Base-by-base conservation (phyloP, 345 rosid species). In the Hibiscus trionum region DNA sequence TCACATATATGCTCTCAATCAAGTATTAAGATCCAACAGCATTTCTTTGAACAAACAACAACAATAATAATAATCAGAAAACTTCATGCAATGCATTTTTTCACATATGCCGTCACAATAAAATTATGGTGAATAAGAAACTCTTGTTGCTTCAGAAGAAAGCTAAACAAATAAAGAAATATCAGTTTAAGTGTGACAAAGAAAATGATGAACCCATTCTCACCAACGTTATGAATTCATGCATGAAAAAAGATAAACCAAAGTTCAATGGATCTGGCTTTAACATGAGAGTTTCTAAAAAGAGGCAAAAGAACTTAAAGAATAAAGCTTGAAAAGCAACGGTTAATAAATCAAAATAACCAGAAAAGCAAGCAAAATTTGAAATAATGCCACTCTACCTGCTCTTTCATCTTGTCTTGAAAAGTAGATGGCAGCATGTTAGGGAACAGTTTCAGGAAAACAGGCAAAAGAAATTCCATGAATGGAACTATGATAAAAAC, bases 391-490 rank as follows among this genome's bases (percentile, higher is more conserved):
- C 44, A 16, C 44, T 31, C 2, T 83, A 94, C 98, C 98, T 94
- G 86, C 83, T 94, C 93, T 85, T 86, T 91, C 98, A 94, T 94
- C 87, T 85, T 94, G 86, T 94, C 98, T 83, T 94, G 96, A 82
- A 94, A 94, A 44, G 97, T 94, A 46, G 98, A 94, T n/a, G 97
- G 98, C 79, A 94, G 80, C 98, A 91, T 90, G 84, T 90, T 94
- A 66, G 97, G 98, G 72, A 94, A 94, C 42, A 91, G 42, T 82
- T 90, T 90, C 42, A 94, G 78, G 78, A 88, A 88, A 58, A 94
- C 93, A 1, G 98, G 98, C 50, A 94, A 87, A 82, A 94, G 85
- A 76, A 94, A 94, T 84, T 94, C 98, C 98, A 91, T 94, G 83
- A 94, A 91, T 19, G 97, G 98, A 66, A 91, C 97, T 60, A 94